phyloP scores from a whole-genome alignment of 768 basidiomycete genomes.

The Panellus pusillus region DNA sequence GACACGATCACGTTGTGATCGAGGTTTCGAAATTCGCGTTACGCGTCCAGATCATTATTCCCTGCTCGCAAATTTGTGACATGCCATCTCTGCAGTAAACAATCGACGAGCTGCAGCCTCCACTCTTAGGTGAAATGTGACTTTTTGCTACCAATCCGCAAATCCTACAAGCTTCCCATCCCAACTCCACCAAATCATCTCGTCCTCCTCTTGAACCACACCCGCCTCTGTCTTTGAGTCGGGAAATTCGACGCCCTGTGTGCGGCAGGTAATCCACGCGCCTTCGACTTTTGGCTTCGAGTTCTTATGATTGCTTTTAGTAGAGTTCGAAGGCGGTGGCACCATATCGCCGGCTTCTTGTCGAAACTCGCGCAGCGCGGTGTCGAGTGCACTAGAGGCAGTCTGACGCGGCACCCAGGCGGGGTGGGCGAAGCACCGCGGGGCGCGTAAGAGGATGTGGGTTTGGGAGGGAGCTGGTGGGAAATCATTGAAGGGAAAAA shows the following conservation, averaged over 20 bases:
- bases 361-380: conserved; percentile 40
- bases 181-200: conserved; percentile 68
- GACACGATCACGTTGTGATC: too few species aligned
- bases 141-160: conserved; percentile 42
- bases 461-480: conserved; percentile 24
- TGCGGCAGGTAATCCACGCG: conserved; percentile 44
- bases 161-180: conserved; percentile 56
- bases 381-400: conserved; percentile 38
- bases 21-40: too few species aligned
- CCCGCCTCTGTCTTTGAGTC: conserved; percentile 7
- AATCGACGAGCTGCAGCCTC: too few species aligned
- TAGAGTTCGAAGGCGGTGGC: neutral
- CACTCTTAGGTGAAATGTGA: too few species aligned
- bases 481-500: neutral
- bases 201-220: conserved; percentile 29
- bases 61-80: neutral
- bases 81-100: too few species aligned
- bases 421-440: conserved; percentile 28
- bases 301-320: conserved; percentile 21
- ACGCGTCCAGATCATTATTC: too few species aligned
- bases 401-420: conserved; percentile 39
- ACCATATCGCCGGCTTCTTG: conserved; percentile 29
- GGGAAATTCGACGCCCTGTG: conserved; percentile 22
- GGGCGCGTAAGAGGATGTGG: conserved; percentile 28
- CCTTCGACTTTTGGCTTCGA: conserved; percentile 38